Evolutionary conservation across 2,329 filamentous ascomycete genomes (phyloP), one percentile per base, ranked within the genome.

Genomic region (Seiridium cupressi): DNA sequence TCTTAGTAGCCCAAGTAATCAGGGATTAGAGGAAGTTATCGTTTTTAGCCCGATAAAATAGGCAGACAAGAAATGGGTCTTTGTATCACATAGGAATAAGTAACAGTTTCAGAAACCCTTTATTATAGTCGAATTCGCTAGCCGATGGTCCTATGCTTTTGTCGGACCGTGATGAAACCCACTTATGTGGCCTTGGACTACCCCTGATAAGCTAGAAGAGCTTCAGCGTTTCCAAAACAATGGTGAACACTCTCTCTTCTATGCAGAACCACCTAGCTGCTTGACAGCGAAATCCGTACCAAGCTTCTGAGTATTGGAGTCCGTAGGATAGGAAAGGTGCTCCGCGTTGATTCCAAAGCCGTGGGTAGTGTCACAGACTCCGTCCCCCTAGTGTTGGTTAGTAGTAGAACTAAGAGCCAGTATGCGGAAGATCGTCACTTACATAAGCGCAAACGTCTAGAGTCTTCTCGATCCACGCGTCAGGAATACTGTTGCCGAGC

Each of bases 371-470:
- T 56, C 54, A 46, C 54, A 56, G 36, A 56, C 54, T 44, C 54
- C 54, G 38, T 56, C 54, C 8, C 54, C 54, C 54, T 56, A 31
- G 54, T 13, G n/a, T 1, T 32, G 32, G 8, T 56, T 47, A 44
- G 54, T 26, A 44, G 26, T 44, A 34, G n/a, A 34, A 56, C 32
- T 7, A n/a, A 8, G 26, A 31, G 34, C 18, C 18, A n/a, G 46
- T 11, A 36, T n/a, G 11, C 9, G 34, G n/a, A 31, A 7, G 9
- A 36, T 13, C 7, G 38, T 42, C 38, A 58, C 59, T 42, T 46
- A 58, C 59, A 13, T 55, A 61, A 40, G 49, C 49, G 49, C 59
- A 61, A 8, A 61, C 59, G 42, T 61, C 59, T 18, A 61, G 36
- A 31, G 59, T 61, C 59, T 61, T 61, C 9, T 31, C 9, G 5